Evolutionary conservation across 2,329 filamentous ascomycete genomes (phyloP), one percentile per base, ranked within the genome.

Genomic region (Lasiodiplodia hormozganensis): DNA sequence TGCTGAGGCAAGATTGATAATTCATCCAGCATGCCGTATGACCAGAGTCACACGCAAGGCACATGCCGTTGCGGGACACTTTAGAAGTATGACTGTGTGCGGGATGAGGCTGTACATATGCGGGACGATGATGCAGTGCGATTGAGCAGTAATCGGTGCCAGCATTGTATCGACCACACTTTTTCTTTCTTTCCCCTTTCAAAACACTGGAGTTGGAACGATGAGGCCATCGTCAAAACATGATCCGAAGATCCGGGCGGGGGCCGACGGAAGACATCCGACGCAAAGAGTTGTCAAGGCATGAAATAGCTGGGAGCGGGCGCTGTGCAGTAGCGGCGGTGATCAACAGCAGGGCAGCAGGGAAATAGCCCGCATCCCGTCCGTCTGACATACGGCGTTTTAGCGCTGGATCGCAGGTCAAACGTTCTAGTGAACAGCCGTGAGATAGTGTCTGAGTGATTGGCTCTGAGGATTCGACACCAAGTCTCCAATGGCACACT

Each of bases 1-100:
- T 47, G 43, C 21, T 53, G 25, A 23, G n/a, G n/a, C 34, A 47
- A 21, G 31, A 25, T 25, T 40, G 12, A n/a, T 10, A 3, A n/a
- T 21, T 47, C 2, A 47, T 3, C 54, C n/a, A n/a, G n/a, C 31
- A 21, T 38, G 23, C 34, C 28, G 18, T 57, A 23, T 8, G 31
- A 21, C 21, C 54, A 57, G 54, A 23, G n/a, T 10, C 21, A 16
- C 7, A 57, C 28, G 31, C 54, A 57, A 23, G 54, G 54, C 54
- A 57, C 56, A 25, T 60, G 54, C 31, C 16, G 34, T 38, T 38
- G 34, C 54, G 16, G 40, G 57, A 21, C 34, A 23, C 51, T 64
- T 64, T 64, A 64, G 60, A 64, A 64, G 60, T 64, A 64, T 64
- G 60, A 64, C 60, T 52, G 47, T 64, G 47, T 64, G 60, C 60